phyloP scores from a whole-genome alignment of 1,284 basidiomycete genomes.

The Ustilago xerochloae region DNA sequence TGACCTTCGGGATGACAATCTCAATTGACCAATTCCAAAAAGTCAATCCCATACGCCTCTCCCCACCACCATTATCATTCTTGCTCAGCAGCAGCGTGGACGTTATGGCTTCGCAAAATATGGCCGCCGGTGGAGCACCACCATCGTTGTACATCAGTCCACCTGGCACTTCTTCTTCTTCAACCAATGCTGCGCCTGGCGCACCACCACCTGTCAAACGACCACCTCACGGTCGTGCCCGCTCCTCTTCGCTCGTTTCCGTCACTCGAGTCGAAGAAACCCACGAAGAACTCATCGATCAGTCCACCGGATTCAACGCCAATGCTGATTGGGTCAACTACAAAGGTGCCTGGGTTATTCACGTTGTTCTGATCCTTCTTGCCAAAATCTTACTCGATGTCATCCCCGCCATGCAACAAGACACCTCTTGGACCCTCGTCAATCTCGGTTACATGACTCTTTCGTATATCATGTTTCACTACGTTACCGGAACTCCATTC shows the following conservation, averaged over 20 bases:
- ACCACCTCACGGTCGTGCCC: constrained; percentile 25
- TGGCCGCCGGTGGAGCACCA: constrained; percentile 10
- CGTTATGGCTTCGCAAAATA: neutral
- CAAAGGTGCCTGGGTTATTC: constrained; percentile 97
- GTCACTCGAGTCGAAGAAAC: constrained; percentile 69
- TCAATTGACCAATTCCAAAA: neutral
- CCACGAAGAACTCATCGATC: constrained; percentile 70
- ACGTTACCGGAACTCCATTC: constrained; percentile 96
- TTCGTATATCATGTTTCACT: constrained; percentile 98
- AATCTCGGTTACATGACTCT: constrained; percentile 92
- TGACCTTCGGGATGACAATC: too few relatives aligned
- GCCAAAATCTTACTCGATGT: constrained; percentile 95
- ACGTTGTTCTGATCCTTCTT: constrained; percentile 87
- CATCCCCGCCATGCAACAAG: constrained; percentile 90
- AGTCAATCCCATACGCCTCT: neutral
- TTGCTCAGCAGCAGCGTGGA: too few relatives aligned
- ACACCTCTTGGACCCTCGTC: constrained; percentile 94
- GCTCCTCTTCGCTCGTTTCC: constrained; percentile 65
- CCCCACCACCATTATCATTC: neutral
- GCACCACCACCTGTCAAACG: constrained; percentile 43
- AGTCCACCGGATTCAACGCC: constrained; percentile 74
- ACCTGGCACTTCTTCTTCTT: constrained; percentile 23
- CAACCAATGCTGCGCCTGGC: neutral
- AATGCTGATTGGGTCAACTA: constrained; percentile 99
- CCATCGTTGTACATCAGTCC: constrained; percentile 44